phyloP scores from a whole-genome alignment of 1,284 basidiomycete genomes.

The Ustanciosporium gigantosporum region DNA sequence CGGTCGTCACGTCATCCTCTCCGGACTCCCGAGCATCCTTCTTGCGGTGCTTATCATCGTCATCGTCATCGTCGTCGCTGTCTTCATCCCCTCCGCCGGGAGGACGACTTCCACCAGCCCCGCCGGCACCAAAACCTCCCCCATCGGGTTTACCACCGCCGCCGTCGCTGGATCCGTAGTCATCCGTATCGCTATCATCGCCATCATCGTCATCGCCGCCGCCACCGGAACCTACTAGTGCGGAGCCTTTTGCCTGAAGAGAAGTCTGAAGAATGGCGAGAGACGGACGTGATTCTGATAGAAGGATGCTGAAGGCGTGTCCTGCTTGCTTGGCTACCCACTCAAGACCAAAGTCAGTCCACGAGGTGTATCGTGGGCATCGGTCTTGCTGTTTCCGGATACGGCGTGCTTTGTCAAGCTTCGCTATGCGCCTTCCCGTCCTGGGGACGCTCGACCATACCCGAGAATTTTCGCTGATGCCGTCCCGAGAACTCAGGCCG shows the following conservation, averaged over 20 bases:
- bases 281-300: constrained; percentile 11
- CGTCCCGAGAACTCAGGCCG: too few relatives aligned
- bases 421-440: constrained; percentile 9
- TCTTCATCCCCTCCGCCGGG: constrained; percentile 5
- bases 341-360: constrained; percentile 19
- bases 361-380: constrained; percentile 26
- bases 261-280: constrained; percentile 7
- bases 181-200: constrained; percentile 31
- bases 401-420: constrained; percentile 23
- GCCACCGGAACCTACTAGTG: constrained; percentile 4
- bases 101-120: constrained; percentile 16
- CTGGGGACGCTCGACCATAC: too few relatives aligned
- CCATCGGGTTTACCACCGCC: constrained; percentile 26
- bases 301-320: constrained; percentile 16
- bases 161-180: constrained; percentile 52
- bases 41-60: neutral
- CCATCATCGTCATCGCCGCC: constrained; percentile 8
- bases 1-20: constrained; percentile 19
- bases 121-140: constrained; percentile 20
- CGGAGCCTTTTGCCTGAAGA: neutral
- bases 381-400: constrained; percentile 23
- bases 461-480: too few relatives aligned
- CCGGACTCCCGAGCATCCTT: too few relatives aligned
- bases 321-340: constrained; percentile 20
- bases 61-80: constrained; percentile 15